Conservation (phyloP, 2,329 filamentous ascomycete genomes). For the Podosphaera aphanis region DNA sequence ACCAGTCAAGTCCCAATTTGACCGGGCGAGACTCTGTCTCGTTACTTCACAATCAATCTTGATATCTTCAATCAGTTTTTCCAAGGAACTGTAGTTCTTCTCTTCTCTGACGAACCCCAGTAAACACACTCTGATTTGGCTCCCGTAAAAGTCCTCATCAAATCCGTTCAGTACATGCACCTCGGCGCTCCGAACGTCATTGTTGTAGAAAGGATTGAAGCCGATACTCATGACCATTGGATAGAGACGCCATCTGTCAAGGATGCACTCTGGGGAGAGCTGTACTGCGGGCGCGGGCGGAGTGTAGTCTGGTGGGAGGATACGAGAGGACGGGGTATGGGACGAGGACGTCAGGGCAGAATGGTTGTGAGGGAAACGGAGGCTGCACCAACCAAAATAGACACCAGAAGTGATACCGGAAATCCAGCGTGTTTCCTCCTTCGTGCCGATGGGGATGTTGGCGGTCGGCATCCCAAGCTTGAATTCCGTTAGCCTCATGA, state of each 20-base stretch:
- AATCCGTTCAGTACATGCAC: conserved; percentile 73
- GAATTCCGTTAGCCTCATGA: neutral
- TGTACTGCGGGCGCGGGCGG: conserved; percentile 12
- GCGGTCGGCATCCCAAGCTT: conserved; percentile 90
- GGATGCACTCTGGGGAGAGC: conserved; percentile 4
- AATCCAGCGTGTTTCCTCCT: conserved; percentile 38
- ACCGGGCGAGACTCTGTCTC: conserved; percentile 42
- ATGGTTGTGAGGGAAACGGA: conserved; percentile 31
- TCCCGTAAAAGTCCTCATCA: conserved; percentile 61
- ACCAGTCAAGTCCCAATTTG: conserved; percentile 25
- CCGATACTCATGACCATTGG: conserved; percentile 88
- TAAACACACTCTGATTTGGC: conserved; percentile 55
- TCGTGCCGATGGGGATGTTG: conserved; percentile 49
- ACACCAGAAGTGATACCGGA: conserved; percentile 48
- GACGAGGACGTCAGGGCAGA: conserved; percentile 15
- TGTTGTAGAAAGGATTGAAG: conserved; percentile 95
- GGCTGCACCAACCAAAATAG: conserved; percentile 78
- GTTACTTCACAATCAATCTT: conserved; percentile 71
- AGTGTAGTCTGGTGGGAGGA: conserved; percentile 3
- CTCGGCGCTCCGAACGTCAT: conserved; percentile 65
- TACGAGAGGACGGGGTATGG: conserved; percentile 8
- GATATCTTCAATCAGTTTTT: conserved; percentile 74
- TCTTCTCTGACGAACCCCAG: conserved; percentile 77
- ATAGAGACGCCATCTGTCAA: conserved; percentile 26
- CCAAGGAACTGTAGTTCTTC: conserved; percentile 63